phyloP scores from a whole-genome alignment of 257 asterid genomes.

The Gardenia jasminoides region DNA sequence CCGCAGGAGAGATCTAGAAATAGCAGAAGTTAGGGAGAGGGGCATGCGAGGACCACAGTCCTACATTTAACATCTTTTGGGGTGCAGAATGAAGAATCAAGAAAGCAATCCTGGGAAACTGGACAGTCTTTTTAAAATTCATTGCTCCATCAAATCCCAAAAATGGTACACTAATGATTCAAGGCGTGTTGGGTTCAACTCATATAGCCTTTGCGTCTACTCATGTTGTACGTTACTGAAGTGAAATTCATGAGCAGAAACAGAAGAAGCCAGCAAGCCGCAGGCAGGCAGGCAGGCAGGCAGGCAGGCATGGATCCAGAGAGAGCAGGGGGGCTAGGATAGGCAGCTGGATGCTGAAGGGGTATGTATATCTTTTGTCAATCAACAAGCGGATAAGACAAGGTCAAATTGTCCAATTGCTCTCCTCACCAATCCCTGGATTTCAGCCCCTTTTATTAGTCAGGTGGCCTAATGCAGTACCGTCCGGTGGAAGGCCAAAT shows the following conservation, averaged over 20 bases:
- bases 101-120: not conserved
- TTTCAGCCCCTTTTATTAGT: not conserved
- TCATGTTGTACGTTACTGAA: not conserved
- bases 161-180: not conserved
- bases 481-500: not conserved
- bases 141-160: slow-evolving; percentile 1
- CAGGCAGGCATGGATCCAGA: not conserved
- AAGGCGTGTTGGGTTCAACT: no score
- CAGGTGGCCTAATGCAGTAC: not conserved
- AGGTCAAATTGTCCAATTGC: not conserved
- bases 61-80: not conserved
- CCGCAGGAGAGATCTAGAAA: not conserved
- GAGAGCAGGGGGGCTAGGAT: slow-evolving; percentile 1
- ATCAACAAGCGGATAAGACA: not conserved
- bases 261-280: slow-evolving; percentile 7
- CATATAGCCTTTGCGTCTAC: not conserved
- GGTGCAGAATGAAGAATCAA: not conserved
- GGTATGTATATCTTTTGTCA: not conserved
- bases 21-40: not conserved
- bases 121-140: not conserved
- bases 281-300: not conserved
- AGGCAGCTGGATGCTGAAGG: not conserved
- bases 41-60: not conserved
- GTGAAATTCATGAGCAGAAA: not conserved
- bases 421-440: not conserved